phyloP scores from a whole-genome alignment of 2,329 filamentous ascomycete species.

The Pseudohalonectria lignicola region DNA sequence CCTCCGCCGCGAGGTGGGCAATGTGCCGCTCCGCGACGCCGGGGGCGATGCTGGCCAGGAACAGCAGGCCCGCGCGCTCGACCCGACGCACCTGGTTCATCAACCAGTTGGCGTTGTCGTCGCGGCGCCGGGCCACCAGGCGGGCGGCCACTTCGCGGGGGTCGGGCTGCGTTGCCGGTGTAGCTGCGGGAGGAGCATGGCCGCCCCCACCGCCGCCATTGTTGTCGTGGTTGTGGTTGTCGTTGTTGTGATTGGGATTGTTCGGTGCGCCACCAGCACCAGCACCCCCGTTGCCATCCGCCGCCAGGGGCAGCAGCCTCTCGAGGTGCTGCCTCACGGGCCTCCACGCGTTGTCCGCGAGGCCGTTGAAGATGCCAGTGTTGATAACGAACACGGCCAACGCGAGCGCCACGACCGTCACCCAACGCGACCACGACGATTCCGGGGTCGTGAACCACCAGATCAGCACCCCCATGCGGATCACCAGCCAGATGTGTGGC shows the following conservation, averaged over 20 bases:
- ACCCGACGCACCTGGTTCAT: conserved; percentile 38
- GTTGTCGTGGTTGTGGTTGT: conserved; percentile 4
- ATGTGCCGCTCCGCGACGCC: conserved; percentile 57
- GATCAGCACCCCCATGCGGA: conserved; percentile 46
- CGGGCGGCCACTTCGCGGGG: conserved; percentile 43
- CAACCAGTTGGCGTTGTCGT: conserved; percentile 36
- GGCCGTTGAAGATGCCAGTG: conserved; percentile 44
- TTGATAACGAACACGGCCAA: conserved; percentile 47
- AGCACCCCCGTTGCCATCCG: background rate
- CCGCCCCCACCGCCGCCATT: conserved; percentile 11
- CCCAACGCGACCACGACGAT: conserved; percentile 47
- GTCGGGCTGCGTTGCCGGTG: conserved; percentile 18
- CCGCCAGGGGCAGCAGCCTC: conserved; percentile 42
- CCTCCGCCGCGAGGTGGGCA: conserved; percentile 41
- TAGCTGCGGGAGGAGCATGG: conserved; percentile 9
- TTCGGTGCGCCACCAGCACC: background rate
- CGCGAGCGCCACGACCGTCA: conserved; percentile 42
- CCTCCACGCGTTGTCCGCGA: conserved; percentile 42
- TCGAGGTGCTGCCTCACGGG: conserved; percentile 49
- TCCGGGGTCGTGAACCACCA: conserved; percentile 54
- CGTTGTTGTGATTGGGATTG: background rate
- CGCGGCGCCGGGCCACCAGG: conserved; percentile 34
- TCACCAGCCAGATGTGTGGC: conserved; percentile 52
- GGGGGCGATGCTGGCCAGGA: conserved; percentile 55
- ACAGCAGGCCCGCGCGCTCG: conserved; percentile 50